These are phyloP conservation scores for Apiospora rasikravindrae DNA, from an alignment of 2,329 filamentous ascomycete species.

Conservation along the genomic window DNA sequence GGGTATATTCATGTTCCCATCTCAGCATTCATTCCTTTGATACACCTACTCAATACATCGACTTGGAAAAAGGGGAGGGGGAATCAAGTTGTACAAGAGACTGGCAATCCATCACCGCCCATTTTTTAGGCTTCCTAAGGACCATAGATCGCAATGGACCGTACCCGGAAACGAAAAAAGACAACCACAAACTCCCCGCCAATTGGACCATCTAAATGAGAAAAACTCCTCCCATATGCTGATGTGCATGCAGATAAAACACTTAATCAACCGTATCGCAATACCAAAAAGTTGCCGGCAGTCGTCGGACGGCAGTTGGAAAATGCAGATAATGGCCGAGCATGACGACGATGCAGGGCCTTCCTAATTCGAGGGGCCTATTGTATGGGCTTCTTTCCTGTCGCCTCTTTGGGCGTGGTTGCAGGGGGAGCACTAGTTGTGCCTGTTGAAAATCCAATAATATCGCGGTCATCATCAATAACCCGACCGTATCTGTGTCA, in stretches of 20 bases:
- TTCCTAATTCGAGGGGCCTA: neutral
- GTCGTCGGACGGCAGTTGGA: neutral
- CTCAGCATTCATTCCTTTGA: neutral
- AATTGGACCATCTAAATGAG: slow-evolving; percentile 9
- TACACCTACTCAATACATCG: neutral
- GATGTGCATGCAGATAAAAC: slow-evolving; percentile 2
- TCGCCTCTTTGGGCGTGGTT: neutral
- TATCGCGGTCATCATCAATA: slow-evolving; percentile 66
- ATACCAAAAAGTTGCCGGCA: neutral
- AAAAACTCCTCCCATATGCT: slow-evolving; percentile 16
- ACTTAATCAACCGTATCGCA: neutral
- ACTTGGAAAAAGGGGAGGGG: neutral
- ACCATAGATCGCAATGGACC: neutral
- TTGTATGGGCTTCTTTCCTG: neutral
- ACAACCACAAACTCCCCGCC: slow-evolving; percentile 11
- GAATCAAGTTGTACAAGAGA: neutral
- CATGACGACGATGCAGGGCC: neutral
- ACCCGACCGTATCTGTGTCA: slow-evolving; percentile 65
- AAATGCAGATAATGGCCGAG: slow-evolving; percentile 2
- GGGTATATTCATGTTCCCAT: slow-evolving; percentile 15
- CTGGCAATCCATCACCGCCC: neutral
- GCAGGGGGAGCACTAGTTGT: neutral
- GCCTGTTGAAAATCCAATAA: slow-evolving; percentile 57
- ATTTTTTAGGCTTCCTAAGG: neutral
- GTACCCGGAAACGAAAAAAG: slow-evolving; percentile 8